Evolutionary conservation across 2,329 filamentous ascomycete species (phyloP), one percentile per base, ranked within the genome.

Genomic region (Fusarium praegraminearum): DNA sequence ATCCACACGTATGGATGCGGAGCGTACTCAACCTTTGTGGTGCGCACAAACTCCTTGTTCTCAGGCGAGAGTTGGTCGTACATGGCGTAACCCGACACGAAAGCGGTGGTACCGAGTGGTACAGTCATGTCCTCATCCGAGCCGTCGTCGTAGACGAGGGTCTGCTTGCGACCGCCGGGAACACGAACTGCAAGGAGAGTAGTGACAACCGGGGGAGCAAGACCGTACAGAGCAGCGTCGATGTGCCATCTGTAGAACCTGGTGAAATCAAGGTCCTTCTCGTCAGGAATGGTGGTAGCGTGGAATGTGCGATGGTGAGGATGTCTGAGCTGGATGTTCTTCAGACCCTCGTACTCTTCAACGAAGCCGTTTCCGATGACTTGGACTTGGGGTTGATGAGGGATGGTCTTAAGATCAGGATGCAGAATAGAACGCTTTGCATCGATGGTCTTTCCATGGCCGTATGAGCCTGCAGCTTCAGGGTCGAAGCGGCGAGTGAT

Each of bases 1-100:
- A 94, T 94, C 92, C 92, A 95, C 66, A 94, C 88, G 78, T 94
- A 94, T 7, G 92, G 92, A 72, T 94, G 92, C 4, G 92, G 85
- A 0, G 91, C 91, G 75, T 94, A 94, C 79, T 94, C 91, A 46
- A 93, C 86, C 61, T 84, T 87, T 22, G 90, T 90, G 7, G 83
- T 87, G 52, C 89, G 85, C 2, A 85, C 91, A 71, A 94, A 92
- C 45, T 85, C 84, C 77, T 92, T 87, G 73, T 93, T 90, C 44
- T 85, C 84, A 1, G 87, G 83, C 16, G 86, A 89, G 12, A 95
- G 84, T 15, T 85, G 76, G 50, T 92, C 86, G 78, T 89, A 93
- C 88, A 92, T 93, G 38, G 84, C 83, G 76, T 92, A 90, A 3
- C 90, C 90, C 24, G 86, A 90, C 4, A 89, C 90, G 70, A 94